These are phyloP conservation scores for Platismatia glauca DNA, from an alignment of 495 filamentous ascomycete genomes.

Conservation along the genomic window DNA sequence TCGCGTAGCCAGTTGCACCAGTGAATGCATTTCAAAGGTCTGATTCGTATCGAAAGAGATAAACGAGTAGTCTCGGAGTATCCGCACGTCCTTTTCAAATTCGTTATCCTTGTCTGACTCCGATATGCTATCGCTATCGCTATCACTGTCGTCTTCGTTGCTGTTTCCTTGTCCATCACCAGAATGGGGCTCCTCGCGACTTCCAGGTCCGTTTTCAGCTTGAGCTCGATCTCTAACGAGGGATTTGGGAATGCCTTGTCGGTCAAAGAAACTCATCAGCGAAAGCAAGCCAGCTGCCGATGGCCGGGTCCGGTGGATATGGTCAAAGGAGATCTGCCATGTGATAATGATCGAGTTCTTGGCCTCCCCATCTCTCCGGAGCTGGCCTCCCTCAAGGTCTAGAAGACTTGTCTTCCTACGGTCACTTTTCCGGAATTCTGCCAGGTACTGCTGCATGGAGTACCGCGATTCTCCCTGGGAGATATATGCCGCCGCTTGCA, in stretches of 20 bases:
- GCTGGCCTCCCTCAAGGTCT: conserved; percentile 28
- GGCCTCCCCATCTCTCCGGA: conserved; percentile 34
- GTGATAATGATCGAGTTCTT: conserved; percentile 38
- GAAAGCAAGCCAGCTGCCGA: conserved; percentile 28
- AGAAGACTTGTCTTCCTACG: conserved; percentile 30
- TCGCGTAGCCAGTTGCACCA: conserved; percentile 39
- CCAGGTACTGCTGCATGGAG: conserved; percentile 31
- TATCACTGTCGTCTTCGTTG: neutral
- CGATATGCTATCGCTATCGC: too few relatives aligned
- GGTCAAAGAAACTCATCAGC: conserved; percentile 30
- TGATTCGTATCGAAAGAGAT: neutral
- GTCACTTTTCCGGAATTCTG: conserved; percentile 31
- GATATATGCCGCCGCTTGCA: conserved; percentile 43
- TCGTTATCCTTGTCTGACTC: too few relatives aligned
- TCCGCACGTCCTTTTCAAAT: too few relatives aligned
- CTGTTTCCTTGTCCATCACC: too few relatives aligned
- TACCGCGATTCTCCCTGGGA: conserved; percentile 18
- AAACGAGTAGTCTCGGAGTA: neutral
- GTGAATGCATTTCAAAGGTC: conserved; percentile 39
- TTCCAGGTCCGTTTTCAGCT: neutral
- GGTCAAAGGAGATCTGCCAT: conserved; percentile 43
- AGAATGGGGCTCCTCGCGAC: neutral
- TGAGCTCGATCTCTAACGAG: neutral
- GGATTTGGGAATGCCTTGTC: conserved; percentile 27
- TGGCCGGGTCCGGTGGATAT: conserved; percentile 28